phyloP scores from a whole-genome alignment of 176 grass and related monocot genomes.

The Echinochloa phyllopogon region DNA sequence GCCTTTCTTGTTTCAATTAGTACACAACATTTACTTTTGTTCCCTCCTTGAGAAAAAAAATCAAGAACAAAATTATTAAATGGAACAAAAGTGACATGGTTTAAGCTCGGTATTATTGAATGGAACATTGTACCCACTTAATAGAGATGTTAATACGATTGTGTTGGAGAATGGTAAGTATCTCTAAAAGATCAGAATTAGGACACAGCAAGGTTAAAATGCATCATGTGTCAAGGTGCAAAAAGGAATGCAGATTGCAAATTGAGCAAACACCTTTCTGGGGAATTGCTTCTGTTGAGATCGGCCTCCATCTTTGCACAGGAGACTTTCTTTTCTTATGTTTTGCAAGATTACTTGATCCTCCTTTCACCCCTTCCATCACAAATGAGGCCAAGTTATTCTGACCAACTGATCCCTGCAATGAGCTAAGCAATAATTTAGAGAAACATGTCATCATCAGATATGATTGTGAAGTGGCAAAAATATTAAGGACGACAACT shows the following conservation, averaged over 20 bases:
- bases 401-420: conserved; percentile 42
- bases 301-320: conserved; percentile 58
- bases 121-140: too few relatives aligned
- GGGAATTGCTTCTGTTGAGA: conserved; percentile 58
- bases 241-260: not conserved
- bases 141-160: not conserved
- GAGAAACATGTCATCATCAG: not conserved
- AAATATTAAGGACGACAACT: not conserved
- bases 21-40: not conserved
- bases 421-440: not conserved
- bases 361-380: conserved; percentile 48
- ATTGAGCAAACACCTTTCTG: conserved; percentile 40
- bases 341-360: conserved; percentile 6
- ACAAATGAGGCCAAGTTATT: conserved; percentile 39
- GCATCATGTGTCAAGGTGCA: not conserved
- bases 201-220: not conserved
- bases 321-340: conserved; percentile 54
- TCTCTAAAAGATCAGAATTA: not conserved
- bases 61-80: too few relatives aligned
- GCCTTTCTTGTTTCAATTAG: not conserved
- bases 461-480: not conserved
- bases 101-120: not conserved
- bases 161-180: not conserved
- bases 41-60: too few relatives aligned
- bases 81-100: too few relatives aligned